Evolutionary conservation across 352 stramenopile species (phyloP), one percentile per base, ranked within the genome.

Genomic region (Phytopythium delawarense): DNA sequence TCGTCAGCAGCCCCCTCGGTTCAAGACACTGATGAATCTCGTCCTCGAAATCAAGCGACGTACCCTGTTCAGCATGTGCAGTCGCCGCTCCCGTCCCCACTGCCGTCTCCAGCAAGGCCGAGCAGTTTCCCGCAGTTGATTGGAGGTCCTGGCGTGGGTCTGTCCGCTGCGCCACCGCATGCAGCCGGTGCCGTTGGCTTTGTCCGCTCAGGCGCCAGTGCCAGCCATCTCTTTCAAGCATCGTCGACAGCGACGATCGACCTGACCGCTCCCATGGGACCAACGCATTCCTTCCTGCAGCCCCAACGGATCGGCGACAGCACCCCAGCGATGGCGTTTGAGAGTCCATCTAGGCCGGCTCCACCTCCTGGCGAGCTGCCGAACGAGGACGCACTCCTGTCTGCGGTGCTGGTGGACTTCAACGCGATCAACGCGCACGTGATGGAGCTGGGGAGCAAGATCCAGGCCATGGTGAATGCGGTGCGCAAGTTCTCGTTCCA

Each of bases 401-500:
- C 61, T 15, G 73, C 75, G 16, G 75, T 70, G 72, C 63, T 79
- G 8, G 64, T 50, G 45, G 72, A 79, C 65, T 79, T 76, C 40
- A 64, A 79, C 48, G 67, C 65, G 32, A 64, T 72, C n/a, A 79
- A 79, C 59, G 59, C 66, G 34, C 60, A 67, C 53, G 52, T 79
- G 20, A 59, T 70, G 64, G 61, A 72, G 59, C 23, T 72, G 21
- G 69, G 75, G 18, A 20, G 39, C 51, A 64, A 72, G 44, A 74
- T 79, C 32, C 34, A 54, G 15, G 62, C 65, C 42, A 63, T 57
- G 51, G 66, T 58, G 25, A 60, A 74, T 59, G 63, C 72, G 46
- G 76, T 78, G 25, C 70, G 71, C 23, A 35, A 59, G 7, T 75
- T 72, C 61, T 80, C 61, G 52, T 69, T 68, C 12, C 75, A 85